These are phyloP conservation scores for Pythium biforme DNA, from an alignment of 352 stramenopile genomes.

Conservation along the genomic window DNA sequence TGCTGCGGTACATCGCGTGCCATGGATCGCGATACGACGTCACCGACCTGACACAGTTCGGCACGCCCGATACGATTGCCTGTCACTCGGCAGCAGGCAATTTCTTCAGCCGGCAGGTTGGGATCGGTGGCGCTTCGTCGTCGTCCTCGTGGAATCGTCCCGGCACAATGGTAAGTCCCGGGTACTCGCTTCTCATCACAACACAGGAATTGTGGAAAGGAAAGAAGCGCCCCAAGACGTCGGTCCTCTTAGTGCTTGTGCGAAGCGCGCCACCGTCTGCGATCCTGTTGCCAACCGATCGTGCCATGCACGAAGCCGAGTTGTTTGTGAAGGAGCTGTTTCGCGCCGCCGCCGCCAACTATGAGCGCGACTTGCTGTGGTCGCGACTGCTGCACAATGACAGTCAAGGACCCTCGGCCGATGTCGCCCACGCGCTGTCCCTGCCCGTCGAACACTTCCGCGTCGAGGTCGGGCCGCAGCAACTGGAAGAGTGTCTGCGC, in stretches of 20 bases:
- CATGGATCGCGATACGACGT: constrained; percentile 81
- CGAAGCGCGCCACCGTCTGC: constrained; percentile 39
- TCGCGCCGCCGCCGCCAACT: constrained; percentile 73
- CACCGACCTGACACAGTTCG: constrained; percentile 81
- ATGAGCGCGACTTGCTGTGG: constrained; percentile 85
- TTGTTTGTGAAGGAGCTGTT: constrained; percentile 79
- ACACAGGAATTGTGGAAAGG: constrained; percentile 51
- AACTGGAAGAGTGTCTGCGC: constrained; percentile 81
- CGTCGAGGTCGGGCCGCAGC: constrained; percentile 73
- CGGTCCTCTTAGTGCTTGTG: constrained; percentile 68
- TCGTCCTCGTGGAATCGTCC: neutral
- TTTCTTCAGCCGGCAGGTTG: constrained; percentile 66
- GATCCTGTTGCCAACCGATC: constrained; percentile 52
- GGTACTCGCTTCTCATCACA: constrained; percentile 80
- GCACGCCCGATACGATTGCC: constrained; percentile 78
- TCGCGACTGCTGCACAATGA: constrained; percentile 79
- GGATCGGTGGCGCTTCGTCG: constrained; percentile 15
- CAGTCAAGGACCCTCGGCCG: constrained; percentile 39
- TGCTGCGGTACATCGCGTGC: constrained; percentile 85
- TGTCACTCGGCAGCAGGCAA: constrained; percentile 72
- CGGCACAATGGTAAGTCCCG: constrained; percentile 17
- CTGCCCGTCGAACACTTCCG: constrained; percentile 59
- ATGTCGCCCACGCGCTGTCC: constrained; percentile 55
- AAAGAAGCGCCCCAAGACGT: constrained; percentile 59
- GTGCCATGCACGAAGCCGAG: constrained; percentile 72